These are phyloP conservation scores for Marchantia polymorpha DNA, from an alignment of 225 moss, liverwort and hornwort genomes.

Conservation along the genomic window DNA sequence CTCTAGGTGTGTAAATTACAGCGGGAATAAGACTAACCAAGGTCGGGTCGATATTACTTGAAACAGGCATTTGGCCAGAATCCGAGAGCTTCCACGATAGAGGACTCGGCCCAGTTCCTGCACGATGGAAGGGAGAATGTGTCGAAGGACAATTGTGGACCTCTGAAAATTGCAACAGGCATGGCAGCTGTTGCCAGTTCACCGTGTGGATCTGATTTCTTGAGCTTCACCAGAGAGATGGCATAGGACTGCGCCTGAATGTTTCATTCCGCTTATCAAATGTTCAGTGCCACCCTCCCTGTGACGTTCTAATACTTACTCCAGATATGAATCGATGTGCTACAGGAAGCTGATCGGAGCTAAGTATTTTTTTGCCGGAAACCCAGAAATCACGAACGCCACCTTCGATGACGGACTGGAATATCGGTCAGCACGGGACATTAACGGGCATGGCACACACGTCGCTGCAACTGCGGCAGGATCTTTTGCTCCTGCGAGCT, in stretches of 20 bases:
- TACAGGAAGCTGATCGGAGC: constrained; percentile 20
- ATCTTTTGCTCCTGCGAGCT: constrained; percentile 1
- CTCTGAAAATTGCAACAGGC: constrained; percentile 14
- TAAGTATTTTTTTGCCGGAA: constrained; percentile 1
- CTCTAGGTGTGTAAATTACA: too few species aligned
- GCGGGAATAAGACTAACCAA: neutral
- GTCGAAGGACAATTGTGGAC: neutral
- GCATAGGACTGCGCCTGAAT: neutral
- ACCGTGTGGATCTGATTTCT: too few species aligned
- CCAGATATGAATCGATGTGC: neutral
- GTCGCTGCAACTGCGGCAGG: constrained; percentile 20
- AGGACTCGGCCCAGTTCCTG: constrained; percentile 3
- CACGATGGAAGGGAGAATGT: constrained; percentile 19
- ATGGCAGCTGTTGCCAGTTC: neutral
- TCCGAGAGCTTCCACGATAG: constrained; percentile 19
- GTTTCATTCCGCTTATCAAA: neutral
- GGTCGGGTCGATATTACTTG: neutral
- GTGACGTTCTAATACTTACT: neutral
- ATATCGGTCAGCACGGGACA: constrained; percentile 14
- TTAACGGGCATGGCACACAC: constrained; percentile 18
- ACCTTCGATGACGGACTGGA: neutral
- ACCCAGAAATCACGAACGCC: neutral
- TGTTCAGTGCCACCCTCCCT: too few species aligned
- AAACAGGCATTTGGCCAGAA: constrained; percentile 22
- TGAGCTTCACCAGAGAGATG: neutral